A percentile compares a stretch with the other conserved stretches of the same genome.
These are phyloP conservation scores for Panellus pusillus DNA, from an alignment of 768 basidiomycete genomes.

Conservation along the genomic window DNA sequence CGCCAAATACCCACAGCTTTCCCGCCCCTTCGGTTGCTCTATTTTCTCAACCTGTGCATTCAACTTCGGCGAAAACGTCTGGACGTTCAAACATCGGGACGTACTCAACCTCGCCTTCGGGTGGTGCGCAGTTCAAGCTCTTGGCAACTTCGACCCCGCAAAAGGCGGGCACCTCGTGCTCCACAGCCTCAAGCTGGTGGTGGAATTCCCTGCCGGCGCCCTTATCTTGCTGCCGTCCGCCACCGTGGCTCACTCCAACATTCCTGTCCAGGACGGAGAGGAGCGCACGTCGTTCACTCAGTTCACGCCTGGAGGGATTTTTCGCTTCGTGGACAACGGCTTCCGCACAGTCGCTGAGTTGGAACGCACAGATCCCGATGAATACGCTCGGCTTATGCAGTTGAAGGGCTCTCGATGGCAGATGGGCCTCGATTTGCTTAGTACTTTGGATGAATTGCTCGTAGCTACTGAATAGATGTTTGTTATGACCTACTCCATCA, in stretches of 20 bases:
- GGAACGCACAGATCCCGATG: background rate
- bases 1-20: background rate
- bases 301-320: slow-evolving; percentile 28
- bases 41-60: slow-evolving; percentile 27
- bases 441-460: slow-evolving; percentile 1
- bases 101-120: slow-evolving; percentile 31
- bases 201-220: slow-evolving; percentile 27
- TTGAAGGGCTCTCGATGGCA: background rate
- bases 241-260: slow-evolving; percentile 27
- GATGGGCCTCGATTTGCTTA: background rate
- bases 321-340: slow-evolving; percentile 28
- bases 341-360: slow-evolving; percentile 10
- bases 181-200: slow-evolving; percentile 27
- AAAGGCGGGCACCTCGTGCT: slow-evolving; percentile 35
- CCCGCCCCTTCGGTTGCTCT: slow-evolving; percentile 18
- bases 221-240: slow-evolving; percentile 32
- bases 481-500: too few species aligned
- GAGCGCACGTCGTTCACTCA: slow-evolving; percentile 26
- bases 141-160: slow-evolving; percentile 28
- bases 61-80: slow-evolving; percentile 28
- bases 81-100: slow-evolving; percentile 27
- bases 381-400: background rate
- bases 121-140: slow-evolving; percentile 31
- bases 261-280: slow-evolving; percentile 22
- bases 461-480: too few species aligned